Evolutionary conservation across 2,329 filamentous ascomycete species (phyloP).

Genomic region (Dactylellina leptospora): DNA sequence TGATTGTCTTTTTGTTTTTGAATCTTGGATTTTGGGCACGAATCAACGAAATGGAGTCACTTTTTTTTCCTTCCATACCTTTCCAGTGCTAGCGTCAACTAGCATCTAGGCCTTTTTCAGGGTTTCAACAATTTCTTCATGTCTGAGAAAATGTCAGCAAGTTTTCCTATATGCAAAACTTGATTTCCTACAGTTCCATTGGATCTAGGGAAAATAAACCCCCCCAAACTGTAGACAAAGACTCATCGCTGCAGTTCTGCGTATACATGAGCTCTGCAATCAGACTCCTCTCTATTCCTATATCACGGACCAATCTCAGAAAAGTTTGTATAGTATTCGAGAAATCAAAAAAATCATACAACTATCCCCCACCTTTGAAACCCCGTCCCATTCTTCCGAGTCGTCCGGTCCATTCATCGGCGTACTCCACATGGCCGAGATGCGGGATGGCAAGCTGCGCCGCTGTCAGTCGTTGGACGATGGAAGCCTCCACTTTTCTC

Average conservation of each 20-base stretch:
- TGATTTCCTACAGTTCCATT: conserved; percentile 8
- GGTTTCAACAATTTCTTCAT: conserved; percentile 24
- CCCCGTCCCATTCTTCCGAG: conserved; percentile 5
- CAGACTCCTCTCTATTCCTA: not conserved
- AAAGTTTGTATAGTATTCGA: conserved; percentile 19
- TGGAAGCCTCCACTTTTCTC: conserved; percentile 20
- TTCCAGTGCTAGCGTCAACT: conserved; percentile 7
- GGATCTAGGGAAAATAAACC: not conserved
- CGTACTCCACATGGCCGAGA: conserved; percentile 31
- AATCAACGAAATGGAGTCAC: conserved; percentile 10
- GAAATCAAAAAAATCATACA: conserved; percentile 25
- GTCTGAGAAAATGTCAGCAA: conserved; percentile 22
- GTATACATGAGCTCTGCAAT: conserved; percentile 15
- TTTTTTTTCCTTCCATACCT: not conserved
- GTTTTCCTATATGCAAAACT: not conserved
- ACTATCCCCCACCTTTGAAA: conserved; percentile 18
- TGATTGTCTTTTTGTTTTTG: conserved; percentile 17
- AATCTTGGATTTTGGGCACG: conserved; percentile 10
- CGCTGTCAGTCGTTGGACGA: conserved; percentile 34
- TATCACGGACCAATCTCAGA: conserved; percentile 14
- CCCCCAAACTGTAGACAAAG: not conserved
- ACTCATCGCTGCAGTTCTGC: not conserved
- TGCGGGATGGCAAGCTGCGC: conserved; percentile 31
- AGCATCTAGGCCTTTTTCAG: no score
- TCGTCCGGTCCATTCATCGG: conserved; percentile 16